These are phyloP conservation scores for Pleurotus djamor DNA, from an alignment of 768 basidiomycete species.

Conservation along the genomic window DNA sequence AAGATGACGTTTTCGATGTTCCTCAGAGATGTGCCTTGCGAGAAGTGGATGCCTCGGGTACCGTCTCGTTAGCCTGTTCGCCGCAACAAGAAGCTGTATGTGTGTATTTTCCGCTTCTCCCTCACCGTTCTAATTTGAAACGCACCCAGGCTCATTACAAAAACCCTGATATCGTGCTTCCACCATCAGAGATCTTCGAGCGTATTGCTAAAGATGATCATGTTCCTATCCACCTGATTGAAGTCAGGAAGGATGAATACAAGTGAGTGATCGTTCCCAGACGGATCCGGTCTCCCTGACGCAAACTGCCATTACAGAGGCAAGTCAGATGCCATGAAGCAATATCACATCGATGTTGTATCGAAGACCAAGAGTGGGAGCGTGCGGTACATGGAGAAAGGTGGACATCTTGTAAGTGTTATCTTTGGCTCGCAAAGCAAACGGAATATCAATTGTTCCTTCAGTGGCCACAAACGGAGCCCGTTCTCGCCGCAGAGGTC, in stretches of 20 bases:
- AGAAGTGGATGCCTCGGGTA: slow-evolving; percentile 10
- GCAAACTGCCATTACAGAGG: slow-evolving; percentile 3
- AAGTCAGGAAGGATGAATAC: slow-evolving; percentile 17
- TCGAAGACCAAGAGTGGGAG: slow-evolving; percentile 9
- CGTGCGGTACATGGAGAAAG: slow-evolving; percentile 15
- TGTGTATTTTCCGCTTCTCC: background rate
- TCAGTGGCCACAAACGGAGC: slow-evolving; percentile 4
- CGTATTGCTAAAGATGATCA: slow-evolving; percentile 10
- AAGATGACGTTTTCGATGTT: background rate
- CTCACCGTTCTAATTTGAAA: background rate
- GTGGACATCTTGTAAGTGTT: slow-evolving; percentile 16
- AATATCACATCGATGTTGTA: slow-evolving; percentile 12
- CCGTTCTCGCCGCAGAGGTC: slow-evolving; percentile 1
- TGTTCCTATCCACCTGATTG: slow-evolving; percentile 14
- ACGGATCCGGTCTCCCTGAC: too few species aligned
- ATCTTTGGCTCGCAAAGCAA: too few species aligned
- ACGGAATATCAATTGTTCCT: background rate
- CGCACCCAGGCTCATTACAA: slow-evolving; percentile 12
- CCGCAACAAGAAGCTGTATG: slow-evolving; percentile 14
- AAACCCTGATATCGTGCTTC: slow-evolving; percentile 11
- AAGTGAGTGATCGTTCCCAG: slow-evolving; percentile 1
- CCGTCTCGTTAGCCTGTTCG: slow-evolving; percentile 12
- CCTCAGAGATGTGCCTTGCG: slow-evolving; percentile 9
- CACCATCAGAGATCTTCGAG: slow-evolving; percentile 13
- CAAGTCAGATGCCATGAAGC: slow-evolving; percentile 13